These are phyloP conservation scores for Naganishia friedmannii DNA, from an alignment of 768 basidiomycete species.

Conservation along the genomic window DNA sequence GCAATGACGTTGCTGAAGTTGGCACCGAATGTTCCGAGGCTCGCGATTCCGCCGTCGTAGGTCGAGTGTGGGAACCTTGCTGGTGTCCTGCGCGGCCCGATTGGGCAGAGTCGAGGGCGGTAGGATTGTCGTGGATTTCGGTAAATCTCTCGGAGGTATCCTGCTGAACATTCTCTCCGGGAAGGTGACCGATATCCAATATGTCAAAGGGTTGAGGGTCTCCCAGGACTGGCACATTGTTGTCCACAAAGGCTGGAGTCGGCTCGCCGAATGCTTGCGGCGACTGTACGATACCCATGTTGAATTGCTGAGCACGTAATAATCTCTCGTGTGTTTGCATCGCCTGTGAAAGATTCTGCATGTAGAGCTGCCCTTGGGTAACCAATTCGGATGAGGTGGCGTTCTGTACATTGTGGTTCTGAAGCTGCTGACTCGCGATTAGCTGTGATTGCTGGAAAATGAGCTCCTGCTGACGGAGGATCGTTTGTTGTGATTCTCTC, in stretches of 20 bases:
- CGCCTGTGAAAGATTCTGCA: not conserved
- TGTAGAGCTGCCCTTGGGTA: not conserved
- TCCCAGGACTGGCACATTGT: not conserved
- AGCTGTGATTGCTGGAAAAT: not conserved
- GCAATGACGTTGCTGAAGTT: not conserved
- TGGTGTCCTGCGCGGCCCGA: not conserved
- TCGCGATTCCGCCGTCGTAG: not conserved
- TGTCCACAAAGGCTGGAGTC: not conserved
- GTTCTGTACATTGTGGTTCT: not conserved
- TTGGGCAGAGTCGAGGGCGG: not conserved
- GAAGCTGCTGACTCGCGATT: not conserved
- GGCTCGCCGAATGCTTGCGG: not conserved
- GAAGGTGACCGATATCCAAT: not conserved
- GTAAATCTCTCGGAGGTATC: constrained; percentile 5
- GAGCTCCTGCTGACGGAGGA: not conserved
- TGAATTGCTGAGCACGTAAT: not conserved
- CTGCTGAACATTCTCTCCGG: not conserved
- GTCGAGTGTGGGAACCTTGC: not conserved
- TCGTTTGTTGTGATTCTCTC: not conserved
- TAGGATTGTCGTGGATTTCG: constrained; percentile 5
- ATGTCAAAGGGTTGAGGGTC: constrained; percentile 1
- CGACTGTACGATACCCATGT: not conserved
- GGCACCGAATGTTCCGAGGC: not conserved
- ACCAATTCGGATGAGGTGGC: constrained; percentile 4
- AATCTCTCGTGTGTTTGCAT: not conserved